Evolutionary conservation across 2,329 filamentous ascomycete species (phyloP), one percentile per base, ranked within the genome.

Genomic region (Aspergillus sp.): DNA sequence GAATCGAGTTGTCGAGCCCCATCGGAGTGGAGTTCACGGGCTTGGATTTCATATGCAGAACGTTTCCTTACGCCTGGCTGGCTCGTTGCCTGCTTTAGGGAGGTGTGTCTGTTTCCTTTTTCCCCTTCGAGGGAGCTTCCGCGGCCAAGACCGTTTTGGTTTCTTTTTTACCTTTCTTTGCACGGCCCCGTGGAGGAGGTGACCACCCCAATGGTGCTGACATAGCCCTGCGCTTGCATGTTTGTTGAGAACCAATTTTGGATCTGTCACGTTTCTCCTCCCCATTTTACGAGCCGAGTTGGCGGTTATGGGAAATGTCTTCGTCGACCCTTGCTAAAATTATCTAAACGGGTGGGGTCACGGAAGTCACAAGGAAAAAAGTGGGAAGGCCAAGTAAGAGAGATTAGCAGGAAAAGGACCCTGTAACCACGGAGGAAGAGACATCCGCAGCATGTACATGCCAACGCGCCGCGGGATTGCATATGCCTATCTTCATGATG

Each of bases 21-120:
- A 43, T 50, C n/a, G 43, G 43, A 19, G 64, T 66, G 65, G 65
- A 57, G 61, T 17, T 59, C 59, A 58, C 61, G 61, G 59, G 64
- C 62, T 50, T 60, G 50, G 47, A 51, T 56, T 58, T 63, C 63
- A 60, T 60, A 61, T 67, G 64, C 63, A 67, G 52, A 60, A 63
- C 54, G 54, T 59, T 55, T 53, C 58, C 55, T 61, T 58, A 59
- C 45, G 41, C 52, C 47, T 56, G 36, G 49, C 32, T 36, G 32
- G 32, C 50, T 53, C 45, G 55, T 60, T 51, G 39, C 32, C 51
- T 59, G 53, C 52, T 53, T 38, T 56, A 45, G 39, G 53, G 21
- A 30, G 39, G n/a, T 47, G 51, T 53, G 21, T 36, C 32, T 36
- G 32, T 36, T 36, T 36, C 41, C 21, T 36, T 41, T 30, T 32